Conservation (phyloP, 2,329 filamentous ascomycete genomes). For the Harringtonia lauricola region DNA sequence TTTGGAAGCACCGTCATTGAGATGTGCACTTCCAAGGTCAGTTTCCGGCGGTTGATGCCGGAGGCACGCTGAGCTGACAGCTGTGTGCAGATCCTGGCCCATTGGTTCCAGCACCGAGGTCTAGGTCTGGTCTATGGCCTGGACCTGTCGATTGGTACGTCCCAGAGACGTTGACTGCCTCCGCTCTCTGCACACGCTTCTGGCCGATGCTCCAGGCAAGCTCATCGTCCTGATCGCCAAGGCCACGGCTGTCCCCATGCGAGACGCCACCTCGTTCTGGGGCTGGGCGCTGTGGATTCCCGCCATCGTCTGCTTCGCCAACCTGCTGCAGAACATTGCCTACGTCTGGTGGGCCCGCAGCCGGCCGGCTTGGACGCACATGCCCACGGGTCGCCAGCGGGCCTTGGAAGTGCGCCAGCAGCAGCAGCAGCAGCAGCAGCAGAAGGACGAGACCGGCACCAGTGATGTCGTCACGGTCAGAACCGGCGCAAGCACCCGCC, state of each 20-base stretch:
- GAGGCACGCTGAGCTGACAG: background rate
- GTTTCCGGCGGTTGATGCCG: background rate
- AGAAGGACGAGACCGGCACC: background rate
- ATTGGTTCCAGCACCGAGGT: slow-evolving; percentile 16
- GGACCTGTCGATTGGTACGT: slow-evolving; percentile 12
- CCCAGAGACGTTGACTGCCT: background rate
- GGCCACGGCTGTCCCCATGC: slow-evolving; percentile 17
- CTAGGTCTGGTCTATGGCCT: slow-evolving; percentile 16
- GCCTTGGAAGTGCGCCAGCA: no score
- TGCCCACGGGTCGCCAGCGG: slow-evolving; percentile 13
- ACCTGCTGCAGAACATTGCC: slow-evolving; percentile 6
- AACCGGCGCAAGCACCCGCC: background rate
- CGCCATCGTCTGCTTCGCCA: slow-evolving; percentile 7
- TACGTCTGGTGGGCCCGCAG: slow-evolving; percentile 14
- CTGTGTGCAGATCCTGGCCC: slow-evolving; percentile 13
- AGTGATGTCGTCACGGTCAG: background rate
- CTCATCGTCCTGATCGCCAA: slow-evolving; percentile 15
- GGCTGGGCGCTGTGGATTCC: slow-evolving; percentile 18
- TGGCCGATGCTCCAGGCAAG: slow-evolving; percentile 11
- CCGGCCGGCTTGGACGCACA: slow-evolving; percentile 14
- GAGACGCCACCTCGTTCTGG: slow-evolving; percentile 16
- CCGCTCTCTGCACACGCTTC: no score
- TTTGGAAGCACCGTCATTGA: slow-evolving; percentile 18
- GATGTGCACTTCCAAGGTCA: slow-evolving; percentile 16
- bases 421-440: no score